Base-by-base conservation (phyloP, 2,329 filamentous ascomycete species). In the Fusarium falciforme region DNA sequence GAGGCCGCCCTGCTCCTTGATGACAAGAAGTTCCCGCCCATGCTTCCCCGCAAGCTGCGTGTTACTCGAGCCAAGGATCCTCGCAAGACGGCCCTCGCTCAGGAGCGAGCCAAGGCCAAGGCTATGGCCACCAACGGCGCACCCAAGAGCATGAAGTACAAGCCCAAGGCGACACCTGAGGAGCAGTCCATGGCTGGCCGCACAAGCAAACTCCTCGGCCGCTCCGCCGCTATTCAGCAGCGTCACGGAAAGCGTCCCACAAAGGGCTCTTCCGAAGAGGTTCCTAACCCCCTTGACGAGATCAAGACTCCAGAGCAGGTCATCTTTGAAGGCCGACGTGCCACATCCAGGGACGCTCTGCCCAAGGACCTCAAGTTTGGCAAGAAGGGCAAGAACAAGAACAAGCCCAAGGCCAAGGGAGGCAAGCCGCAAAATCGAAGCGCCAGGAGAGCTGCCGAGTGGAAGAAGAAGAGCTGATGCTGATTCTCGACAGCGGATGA, bases 21-120 rank as follows among this genome's bases (percentile, higher is more conserved):
- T 81, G 95, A 91, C 71, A 97, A 98, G 87, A 96, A 94, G 78
- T 98, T 95, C 79, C 95, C 96, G 17, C 96, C 96, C 20, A 92
- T 98, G 90, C 90, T 98, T n/a, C 96, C 96, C 11, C 92, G 96
- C 54, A 89, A 92, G 75, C 87, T 99, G 36, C 93, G 96, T 63
- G 95, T 99, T 55, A 93, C 91, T 57, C 92, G 96, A 70, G 96
- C 96, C 79, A 96, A 95, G 83, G 93, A 93, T 66, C 89, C 89
- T 38, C 87, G 89, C 79, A 90, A 90, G 82, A 91, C 89, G 8
- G 82, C 84, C 42, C 83, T 87, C 31, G 88, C 89, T 63, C 73
- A 85, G 76, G 74, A 82, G 77, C 76, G 79, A 64, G 52, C 74
- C 70, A 76, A 77, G 69, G 75, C 78, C 71, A 81, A 81, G 68